Base-by-base conservation (phyloP, 169 alveolate species). In the Eimeria acervulina region DNA sequence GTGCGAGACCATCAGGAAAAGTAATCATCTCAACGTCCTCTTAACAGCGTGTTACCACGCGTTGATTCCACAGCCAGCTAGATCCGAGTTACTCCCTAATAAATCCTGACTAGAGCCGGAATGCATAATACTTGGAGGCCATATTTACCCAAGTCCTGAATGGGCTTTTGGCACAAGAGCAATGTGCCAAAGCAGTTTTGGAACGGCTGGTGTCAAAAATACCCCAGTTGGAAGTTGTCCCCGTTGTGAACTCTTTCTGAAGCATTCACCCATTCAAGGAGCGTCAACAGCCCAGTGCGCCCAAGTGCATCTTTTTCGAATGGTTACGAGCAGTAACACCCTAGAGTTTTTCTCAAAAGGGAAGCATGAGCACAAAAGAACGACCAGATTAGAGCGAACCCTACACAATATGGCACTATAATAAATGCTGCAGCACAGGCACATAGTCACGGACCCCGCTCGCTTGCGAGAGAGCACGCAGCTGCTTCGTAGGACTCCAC, bases 1-100 rank as follows among this genome's bases (percentile, higher is more conserved):
- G n/a, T 68, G 5, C 0, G 80, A 12, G 12, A 68, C 28, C 42
- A 68, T 68, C 4, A 31, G n/a, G 19, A n/a, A 17, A 68, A 31
- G 80, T 31, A 23, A 0, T n/a, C 42, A 68, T 13, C 28, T 1
- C 33, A 31, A 13, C 23, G 2, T 33, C 7, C 19, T 33, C 33
- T 68, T 15, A 31, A 17, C 44, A 3, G 15, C 42, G 42, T 31
- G 47, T 42, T 23, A 68, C 44, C 47, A 33, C 63, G 19, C 59
- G 40, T 12, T 59, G 87, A 36, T 21, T 76, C 87, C 87, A 40
- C 59, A 76, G 33, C 59, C 87, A 76, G 87, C 87, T 76, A 76
- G 59, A 42, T 76, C 17, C 38, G 33, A 59, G 3, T 23, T n/a
- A 6, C 36, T 63, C 26, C 5, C 36, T 63, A 7, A 63, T 26